phyloP scores from a whole-genome alignment of 345 rosid species.

The Salix exigua region DNA sequence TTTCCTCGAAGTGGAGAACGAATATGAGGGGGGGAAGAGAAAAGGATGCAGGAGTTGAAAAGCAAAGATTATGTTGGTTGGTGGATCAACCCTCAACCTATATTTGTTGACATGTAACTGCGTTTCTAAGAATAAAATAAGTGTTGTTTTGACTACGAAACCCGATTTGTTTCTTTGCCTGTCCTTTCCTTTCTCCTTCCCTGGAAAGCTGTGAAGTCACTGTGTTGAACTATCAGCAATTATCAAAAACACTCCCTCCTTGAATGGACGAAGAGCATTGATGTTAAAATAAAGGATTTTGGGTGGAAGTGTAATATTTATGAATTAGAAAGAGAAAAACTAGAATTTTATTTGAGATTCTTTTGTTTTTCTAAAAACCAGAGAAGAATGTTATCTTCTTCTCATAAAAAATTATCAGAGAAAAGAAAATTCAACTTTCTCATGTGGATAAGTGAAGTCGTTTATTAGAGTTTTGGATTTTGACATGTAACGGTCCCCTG shows the following conservation, averaged over 20 bases:
- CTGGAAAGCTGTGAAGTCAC: conserved; percentile 7
- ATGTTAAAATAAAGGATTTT: not conserved
- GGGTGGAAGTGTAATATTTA: too few species aligned
- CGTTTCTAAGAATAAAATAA: conserved; percentile 10
- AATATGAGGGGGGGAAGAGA: not conserved
- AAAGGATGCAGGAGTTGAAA: conserved; percentile 20
- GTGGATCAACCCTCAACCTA: conserved; percentile 27
- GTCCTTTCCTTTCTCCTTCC: not conserved
- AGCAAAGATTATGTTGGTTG: conserved; percentile 37
- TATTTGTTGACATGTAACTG: conserved; percentile 14
- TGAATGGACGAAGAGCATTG: not conserved
- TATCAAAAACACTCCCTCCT: not conserved
- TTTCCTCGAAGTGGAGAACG: not conserved
- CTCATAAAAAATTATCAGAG: not conserved
- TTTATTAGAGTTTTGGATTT: not conserved
- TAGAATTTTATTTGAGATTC: not conserved
- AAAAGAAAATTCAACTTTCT: not conserved
- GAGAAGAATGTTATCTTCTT: too few species aligned
- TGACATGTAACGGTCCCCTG: not conserved
- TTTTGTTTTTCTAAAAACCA: not conserved
- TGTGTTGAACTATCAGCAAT: not conserved
- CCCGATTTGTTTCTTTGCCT: conserved; percentile 13
- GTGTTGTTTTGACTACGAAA: conserved; percentile 14
- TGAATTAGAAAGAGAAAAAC: not conserved
- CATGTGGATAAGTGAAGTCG: not conserved